These are phyloP conservation scores for Geranium rotundifolium DNA, from an alignment of 345 rosid genomes.

Conservation along the genomic window DNA sequence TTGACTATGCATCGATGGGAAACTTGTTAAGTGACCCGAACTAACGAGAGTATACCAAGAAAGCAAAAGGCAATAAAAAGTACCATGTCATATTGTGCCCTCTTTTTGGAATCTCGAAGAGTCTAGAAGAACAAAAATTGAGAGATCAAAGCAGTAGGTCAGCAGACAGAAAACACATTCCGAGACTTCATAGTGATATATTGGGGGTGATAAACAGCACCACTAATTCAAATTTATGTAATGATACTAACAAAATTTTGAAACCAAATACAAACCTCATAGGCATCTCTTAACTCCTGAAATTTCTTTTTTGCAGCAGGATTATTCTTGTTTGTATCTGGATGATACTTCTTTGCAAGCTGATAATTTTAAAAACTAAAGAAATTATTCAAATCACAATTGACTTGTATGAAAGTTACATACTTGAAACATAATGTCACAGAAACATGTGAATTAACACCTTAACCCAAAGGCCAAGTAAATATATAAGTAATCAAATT, in stretches of 20 bases:
- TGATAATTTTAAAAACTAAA: slow-evolving; percentile 19
- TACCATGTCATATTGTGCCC: slow-evolving; percentile 66
- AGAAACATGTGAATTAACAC: too few relatives aligned
- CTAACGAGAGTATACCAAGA: neutral
- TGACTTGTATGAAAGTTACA: too few relatives aligned
- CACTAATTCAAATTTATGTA: neutral
- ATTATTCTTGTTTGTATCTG: slow-evolving; percentile 77
- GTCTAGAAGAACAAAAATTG: slow-evolving; percentile 33
- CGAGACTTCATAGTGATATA: neutral
- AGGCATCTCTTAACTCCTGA: slow-evolving; percentile 82
- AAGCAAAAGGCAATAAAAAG: neutral
- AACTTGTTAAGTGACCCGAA: too few relatives aligned
- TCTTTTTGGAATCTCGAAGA: slow-evolving; percentile 50
- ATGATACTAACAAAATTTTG: neutral
- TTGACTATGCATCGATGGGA: too few relatives aligned
- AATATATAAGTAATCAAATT: too few relatives aligned
- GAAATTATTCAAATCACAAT: neutral
- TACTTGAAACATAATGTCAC: too few relatives aligned
- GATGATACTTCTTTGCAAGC: slow-evolving; percentile 94
- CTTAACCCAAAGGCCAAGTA: too few relatives aligned
- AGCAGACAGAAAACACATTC: neutral
- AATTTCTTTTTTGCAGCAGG: slow-evolving; percentile 80
- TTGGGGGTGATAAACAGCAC: neutral
- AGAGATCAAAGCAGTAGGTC: slow-evolving; percentile 1
- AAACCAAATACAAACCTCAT: slow-evolving; percentile 41